Base-by-base conservation (phyloP, 2,329 filamentous ascomycete genomes). In the Colletotrichum sansevieriae region DNA sequence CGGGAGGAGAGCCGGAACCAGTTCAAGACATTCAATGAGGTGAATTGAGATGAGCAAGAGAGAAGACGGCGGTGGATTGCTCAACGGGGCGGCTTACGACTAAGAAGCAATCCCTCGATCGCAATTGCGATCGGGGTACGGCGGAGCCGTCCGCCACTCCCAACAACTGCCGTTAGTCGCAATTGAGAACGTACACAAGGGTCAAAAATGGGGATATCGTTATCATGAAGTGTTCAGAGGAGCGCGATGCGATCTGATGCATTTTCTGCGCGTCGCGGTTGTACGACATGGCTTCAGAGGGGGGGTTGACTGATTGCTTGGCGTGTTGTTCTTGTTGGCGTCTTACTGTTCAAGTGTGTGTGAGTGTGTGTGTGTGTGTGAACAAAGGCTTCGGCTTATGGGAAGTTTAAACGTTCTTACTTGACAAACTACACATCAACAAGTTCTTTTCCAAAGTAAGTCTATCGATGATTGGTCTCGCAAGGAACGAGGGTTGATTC, bases 41-140 rank as follows among this genome's bases (percentile, higher is more conserved):
- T 56, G 41, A 44, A 25, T 65, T 60, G 35, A n/a, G 51, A 66
- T 69, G 66, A 47, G 49, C 60, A 60, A 59, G 54, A 51, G 49
- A 54, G 66, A 55, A 51, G 56, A 65, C 39, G 20, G 57, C 61
- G 65, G 64, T 65, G 22, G 47, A 54, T 44, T 29, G 56, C 55
- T 69, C 66, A 60, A 69, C 47, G 66, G 66, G 66, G 66, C 66
- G 55, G 62, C 62, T 61, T 61, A 56, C 66, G 66, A 69, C 66
- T 69, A 69, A 60, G 66, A 69, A 69, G 66, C 66, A 65, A 57
- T 66, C 66, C 59, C 46, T 65, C 66, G 66, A 69, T 69, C 66
- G 66, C 66, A 69, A 69, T 69, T 69, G 66, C 66, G 66, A 69
- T 69, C 66, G 64, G 66, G 62, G 62, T 62, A 63, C 57, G 25